Evolutionary conservation across 306 rosid genomes (phyloP).

Genomic region (Gastrolobium villosum): DNA sequence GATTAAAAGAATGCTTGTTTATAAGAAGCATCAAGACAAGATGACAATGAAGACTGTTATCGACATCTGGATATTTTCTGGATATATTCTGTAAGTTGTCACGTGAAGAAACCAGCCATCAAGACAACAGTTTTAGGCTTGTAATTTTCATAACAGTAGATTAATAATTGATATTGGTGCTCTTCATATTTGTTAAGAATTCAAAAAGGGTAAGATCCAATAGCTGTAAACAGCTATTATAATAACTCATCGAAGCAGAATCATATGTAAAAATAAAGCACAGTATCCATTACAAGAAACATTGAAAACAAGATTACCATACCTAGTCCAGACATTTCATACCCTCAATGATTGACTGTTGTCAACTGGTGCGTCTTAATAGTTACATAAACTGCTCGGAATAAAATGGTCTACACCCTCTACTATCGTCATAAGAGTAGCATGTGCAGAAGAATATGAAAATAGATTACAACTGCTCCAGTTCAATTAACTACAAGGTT

Average conservation of each 20-base stretch:
- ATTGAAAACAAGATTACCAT: slow-evolving; percentile 32
- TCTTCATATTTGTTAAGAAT: not conserved
- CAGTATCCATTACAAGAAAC: slow-evolving; percentile 31
- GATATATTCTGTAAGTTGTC: too few species aligned
- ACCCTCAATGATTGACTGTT: slow-evolving; percentile 28
- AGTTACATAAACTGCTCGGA: slow-evolving; percentile 41
- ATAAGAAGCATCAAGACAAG: too few species aligned
- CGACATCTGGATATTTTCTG: too few species aligned
- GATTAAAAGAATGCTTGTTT: too few species aligned
- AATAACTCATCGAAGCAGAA: slow-evolving; percentile 18
- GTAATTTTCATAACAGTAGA: not conserved
- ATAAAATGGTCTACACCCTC: slow-evolving; percentile 36
- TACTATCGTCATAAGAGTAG: slow-evolving; percentile 27
- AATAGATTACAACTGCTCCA: slow-evolving; percentile 15
- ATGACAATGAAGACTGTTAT: too few species aligned
- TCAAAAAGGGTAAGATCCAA: not conserved
- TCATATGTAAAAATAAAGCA: slow-evolving; percentile 20
- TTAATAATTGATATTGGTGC: not conserved
- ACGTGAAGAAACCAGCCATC: not conserved
- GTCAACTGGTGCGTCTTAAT: slow-evolving; percentile 24
- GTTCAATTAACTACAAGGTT: slow-evolving; percentile 70
- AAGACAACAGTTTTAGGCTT: too few species aligned
- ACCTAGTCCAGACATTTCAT: slow-evolving; percentile 33
- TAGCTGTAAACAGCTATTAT: slow-evolving; percentile 15
- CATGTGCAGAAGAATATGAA: slow-evolving; percentile 33